Base-by-base conservation (phyloP, 2,329 filamentous ascomycete genomes). In the Coniochaeta prunicola region DNA sequence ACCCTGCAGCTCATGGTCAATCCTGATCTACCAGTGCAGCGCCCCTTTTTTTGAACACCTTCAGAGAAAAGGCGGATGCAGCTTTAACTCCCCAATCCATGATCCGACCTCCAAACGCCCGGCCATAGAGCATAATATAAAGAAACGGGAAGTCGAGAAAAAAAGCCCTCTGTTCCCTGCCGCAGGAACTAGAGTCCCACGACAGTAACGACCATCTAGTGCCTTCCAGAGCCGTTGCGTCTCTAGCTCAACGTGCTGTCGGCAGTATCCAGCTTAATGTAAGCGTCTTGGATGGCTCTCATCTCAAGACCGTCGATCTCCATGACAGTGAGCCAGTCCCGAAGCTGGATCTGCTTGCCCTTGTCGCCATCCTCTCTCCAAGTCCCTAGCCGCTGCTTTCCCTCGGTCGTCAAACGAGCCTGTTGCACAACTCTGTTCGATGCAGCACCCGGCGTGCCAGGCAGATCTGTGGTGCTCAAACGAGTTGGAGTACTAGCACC, bases 361-460 rank as follows among this genome's bases (percentile, higher is more conserved):
- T 88, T 89, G 24, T 88, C 85, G 57, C 84, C 85, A 66, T 91
- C 88, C 71, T 97, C 92, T 60, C 90, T 83, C 82, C 87, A 90
- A 17, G 82, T 80, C n/a, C 90, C 90, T 38, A 91, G 75, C 57
- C 85, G 83, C 57, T 85, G 84, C 26, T 83, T 79, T 17, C 83
- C 81, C 34, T 84, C 81, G 1, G 77, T 79, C 4, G 84, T 83
- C 59, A 88, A 71, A 45, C 76, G 70, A 61, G 74, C 66, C 65
- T 69, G 66, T 65, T 73, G 72, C 1, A 70, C 66, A 21, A 69
- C 69, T 45, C 63, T 67, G 12, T 48, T 48, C 5, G 57, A 57
- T 12, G 65, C 66, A 2, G 70, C 66, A 8, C 68, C 64, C 3
- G 73, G 59, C 6, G 70, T 63, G n/a, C 68, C 67, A 17, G 70